Evolutionary conservation across 1,284 basidiomycete species (phyloP).

Genomic region (Leccinum subrobustum): DNA sequence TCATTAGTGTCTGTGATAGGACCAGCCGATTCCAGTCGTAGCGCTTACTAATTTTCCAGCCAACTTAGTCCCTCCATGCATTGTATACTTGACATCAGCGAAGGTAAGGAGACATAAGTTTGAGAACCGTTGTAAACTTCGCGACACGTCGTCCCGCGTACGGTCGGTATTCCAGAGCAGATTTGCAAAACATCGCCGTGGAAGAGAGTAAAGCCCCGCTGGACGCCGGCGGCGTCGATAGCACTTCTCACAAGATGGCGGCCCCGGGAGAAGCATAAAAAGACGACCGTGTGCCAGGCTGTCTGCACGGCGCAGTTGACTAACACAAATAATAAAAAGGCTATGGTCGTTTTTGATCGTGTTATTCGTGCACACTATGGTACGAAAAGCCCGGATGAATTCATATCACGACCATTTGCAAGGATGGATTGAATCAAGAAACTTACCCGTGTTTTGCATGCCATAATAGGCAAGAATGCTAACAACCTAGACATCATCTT

Average conservation of each 20-base stretch:
- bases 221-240: slow-evolving; percentile 19
- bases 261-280: slow-evolving; percentile 34
- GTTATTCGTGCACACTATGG: slow-evolving; percentile 43
- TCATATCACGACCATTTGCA: neutral
- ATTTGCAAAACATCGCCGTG: slow-evolving; percentile 8
- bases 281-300: slow-evolving; percentile 36
- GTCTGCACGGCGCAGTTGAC: slow-evolving; percentile 38
- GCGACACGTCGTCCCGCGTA: slow-evolving; percentile 11
- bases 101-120: neutral
- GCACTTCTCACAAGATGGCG: slow-evolving; percentile 31
- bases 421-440: neutral
- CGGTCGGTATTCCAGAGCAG: slow-evolving; percentile 17
- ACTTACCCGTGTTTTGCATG: slow-evolving; percentile 19
- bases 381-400: neutral
- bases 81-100: slow-evolving; percentile 13
- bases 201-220: slow-evolving; percentile 17
- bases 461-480: neutral
- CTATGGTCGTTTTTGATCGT: slow-evolving; percentile 42
- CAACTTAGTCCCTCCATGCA: slow-evolving; percentile 41
- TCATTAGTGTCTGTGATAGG: neutral
- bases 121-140: slow-evolving; percentile 4
- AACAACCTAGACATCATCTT: neutral
- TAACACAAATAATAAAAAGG: slow-evolving; percentile 42
- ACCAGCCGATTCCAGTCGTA: neutral
- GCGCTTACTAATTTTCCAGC: slow-evolving; percentile 30